Evolutionary conservation across 306 rosid species (phyloP).

Genomic region (Vigna angularis): DNA sequence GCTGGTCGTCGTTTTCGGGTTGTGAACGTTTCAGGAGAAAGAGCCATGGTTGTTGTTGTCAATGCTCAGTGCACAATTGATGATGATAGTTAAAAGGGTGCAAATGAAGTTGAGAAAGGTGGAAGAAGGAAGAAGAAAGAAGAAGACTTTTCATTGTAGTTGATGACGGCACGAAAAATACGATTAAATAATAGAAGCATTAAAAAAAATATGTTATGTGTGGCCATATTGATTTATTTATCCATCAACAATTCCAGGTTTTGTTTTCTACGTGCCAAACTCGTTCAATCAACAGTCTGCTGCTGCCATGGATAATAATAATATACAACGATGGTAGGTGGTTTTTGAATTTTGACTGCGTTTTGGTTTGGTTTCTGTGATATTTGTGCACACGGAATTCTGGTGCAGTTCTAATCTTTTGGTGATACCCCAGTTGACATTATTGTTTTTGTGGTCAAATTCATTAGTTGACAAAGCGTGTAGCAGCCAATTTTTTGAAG

Average conservation of each 20-base stretch:
- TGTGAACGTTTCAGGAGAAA: constrained; percentile 60
- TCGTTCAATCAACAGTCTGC: constrained; percentile 39
- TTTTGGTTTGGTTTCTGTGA: not conserved
- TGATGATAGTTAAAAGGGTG: constrained; percentile 15
- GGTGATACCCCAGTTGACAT: constrained; percentile 18
- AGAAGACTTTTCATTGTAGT: constrained; percentile 17
- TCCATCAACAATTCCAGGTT: constrained; percentile 28
- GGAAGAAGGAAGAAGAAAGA: not conserved
- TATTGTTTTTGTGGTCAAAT: constrained; percentile 34
- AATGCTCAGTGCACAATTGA: constrained; percentile 3
- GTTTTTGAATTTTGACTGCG: constrained; percentile 60
- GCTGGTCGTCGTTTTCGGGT: constrained; percentile 68
- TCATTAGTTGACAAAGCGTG: constrained; percentile 20
- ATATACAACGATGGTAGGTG: constrained; percentile 27
- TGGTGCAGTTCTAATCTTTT: not conserved
- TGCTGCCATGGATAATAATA: not conserved
- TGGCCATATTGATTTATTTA: constrained; percentile 32
- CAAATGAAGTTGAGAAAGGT: not conserved
- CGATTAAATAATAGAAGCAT: not conserved
- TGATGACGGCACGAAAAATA: constrained; percentile 22
- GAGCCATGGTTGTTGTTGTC: constrained; percentile 52
- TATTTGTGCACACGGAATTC: constrained; percentile 5
- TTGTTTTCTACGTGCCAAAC: constrained; percentile 28
- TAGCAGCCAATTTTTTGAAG: constrained; percentile 48
- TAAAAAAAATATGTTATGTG: not conserved